Evolutionary conservation across 805 yeast genomes (phyloP), one percentile per base, ranked within the genome.

Genomic region (Pichia sporocuriosa): DNA sequence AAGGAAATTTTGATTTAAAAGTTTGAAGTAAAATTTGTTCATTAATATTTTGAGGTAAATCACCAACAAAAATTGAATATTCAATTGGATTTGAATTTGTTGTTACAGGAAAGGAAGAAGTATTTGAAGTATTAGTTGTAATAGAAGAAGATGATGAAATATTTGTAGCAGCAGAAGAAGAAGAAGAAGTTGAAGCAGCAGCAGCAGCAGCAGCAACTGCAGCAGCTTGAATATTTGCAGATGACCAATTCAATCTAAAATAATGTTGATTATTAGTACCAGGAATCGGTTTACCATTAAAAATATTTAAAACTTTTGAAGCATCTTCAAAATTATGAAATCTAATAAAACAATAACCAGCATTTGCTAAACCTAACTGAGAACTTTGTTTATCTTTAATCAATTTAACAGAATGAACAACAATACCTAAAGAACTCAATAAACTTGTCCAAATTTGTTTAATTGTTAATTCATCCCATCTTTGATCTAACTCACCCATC

Each of bases 401-500:
- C 52, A 88, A 63, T 59, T 83, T 86, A 38, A 87, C 62, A 45
- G 51, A 62, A 41, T 55, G 80, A 62, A 66, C 68, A 12, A 63
- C 56, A 19, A 66, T 67, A 48, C 81, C 85, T n/a, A 93, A 87
- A 11, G 81, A 62, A 20, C 70, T 54, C 20, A 61, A 47, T 20
- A 57, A 39, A 40, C 58, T 54, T 4, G 70, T 58, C 96, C 96
- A 88, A 35, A 88, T 73, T 44, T 75, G 73, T 37, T 69, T 69
- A 40, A 89, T 72, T 11, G 73, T 66, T 30, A 65, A 59, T 57
- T 88, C 96, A 46, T 83, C 85, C 88, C 95, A 84, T 58, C 74
- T 68, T 9, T 84, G 84, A 51, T 87, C 96, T 34, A 88, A 64
- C 53, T 86, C 96, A 19, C 96, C 97, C 95, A 88, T 89, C 83